Percentiles rank a stretch among this genome's conserved stretches.
Evolutionary conservation across 768 basidiomycete genomes (phyloP).

Genomic region (Multifurca ochricompacta): DNA sequence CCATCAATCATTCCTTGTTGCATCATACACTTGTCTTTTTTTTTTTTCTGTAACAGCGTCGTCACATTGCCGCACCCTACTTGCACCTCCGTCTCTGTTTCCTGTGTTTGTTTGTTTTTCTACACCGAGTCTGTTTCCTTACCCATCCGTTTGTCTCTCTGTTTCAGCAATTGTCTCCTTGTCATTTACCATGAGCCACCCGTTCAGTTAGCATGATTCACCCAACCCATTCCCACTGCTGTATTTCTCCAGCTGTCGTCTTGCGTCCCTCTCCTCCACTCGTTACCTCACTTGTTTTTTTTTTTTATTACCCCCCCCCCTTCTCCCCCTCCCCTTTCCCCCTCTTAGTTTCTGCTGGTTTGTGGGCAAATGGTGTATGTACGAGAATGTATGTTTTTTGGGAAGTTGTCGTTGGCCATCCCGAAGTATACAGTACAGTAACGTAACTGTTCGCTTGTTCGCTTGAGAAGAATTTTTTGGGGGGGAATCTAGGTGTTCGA

Average conservation of each 20-base stretch:
- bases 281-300: not conserved
- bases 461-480: not conserved
- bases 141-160: slow-evolving; percentile 1
- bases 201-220: too few relatives aligned
- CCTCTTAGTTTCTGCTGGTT: not conserved
- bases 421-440: too few relatives aligned
- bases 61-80: not conserved
- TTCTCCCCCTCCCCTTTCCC: not conserved
- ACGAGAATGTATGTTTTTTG: not conserved
- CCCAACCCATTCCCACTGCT: slow-evolving; percentile 2
- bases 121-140: not conserved
- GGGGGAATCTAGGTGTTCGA: too few relatives aligned
- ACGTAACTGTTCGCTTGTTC: not conserved
- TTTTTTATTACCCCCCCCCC: not conserved
- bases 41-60: not conserved
- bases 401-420: not conserved
- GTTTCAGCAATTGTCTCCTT: not conserved
- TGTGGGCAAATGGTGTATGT: slow-evolving; percentile 9
- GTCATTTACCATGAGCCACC: slow-evolving; percentile 6
- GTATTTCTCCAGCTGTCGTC: not conserved
- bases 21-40: slow-evolving; percentile 2
- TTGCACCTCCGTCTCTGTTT: not conserved
- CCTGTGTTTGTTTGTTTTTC: not conserved
- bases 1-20: slow-evolving; percentile 3
- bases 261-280: not conserved